Evolutionary conservation across 2,329 filamentous ascomycete genomes (phyloP).

Genomic region (Grosmannia serpens): DNA sequence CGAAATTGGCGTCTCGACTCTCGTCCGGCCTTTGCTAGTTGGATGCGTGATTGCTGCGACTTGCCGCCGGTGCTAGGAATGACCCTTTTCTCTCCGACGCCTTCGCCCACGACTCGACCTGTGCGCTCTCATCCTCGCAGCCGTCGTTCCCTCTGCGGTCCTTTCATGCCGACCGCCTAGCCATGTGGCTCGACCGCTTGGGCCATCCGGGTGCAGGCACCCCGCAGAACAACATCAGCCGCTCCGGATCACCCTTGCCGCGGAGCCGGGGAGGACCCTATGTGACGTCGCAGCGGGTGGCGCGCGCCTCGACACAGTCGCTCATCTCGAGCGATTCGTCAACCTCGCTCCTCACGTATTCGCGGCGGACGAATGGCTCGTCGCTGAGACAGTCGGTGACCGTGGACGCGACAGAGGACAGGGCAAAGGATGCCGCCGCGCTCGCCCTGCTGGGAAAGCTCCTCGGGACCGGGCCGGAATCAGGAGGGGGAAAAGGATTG

Average conservation of each 20-base stretch:
- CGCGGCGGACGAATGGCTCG: constrained; percentile 56
- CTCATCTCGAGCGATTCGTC: constrained; percentile 68
- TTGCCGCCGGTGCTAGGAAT: neutral
- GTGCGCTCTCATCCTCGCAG: neutral
- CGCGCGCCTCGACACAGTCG: constrained; percentile 68
- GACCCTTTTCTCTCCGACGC: neutral
- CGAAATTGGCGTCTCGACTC: neutral
- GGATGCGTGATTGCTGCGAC: neutral
- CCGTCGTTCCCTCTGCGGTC: neutral
- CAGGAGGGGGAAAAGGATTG: neutral
- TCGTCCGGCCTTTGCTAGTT: neutral
- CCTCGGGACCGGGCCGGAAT: constrained; percentile 18
- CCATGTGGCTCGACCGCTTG: constrained; percentile 87
- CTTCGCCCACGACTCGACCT: neutral
- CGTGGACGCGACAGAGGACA: constrained; percentile 25
- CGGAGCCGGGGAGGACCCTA: constrained; percentile 53
- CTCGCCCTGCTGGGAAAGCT: constrained; percentile 54
- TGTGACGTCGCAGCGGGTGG: constrained; percentile 55
- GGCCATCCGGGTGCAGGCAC: constrained; percentile 50
- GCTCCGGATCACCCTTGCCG: constrained; percentile 60
- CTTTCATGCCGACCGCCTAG: neutral
- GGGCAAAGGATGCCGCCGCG: constrained; percentile 49
- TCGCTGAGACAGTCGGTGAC: constrained; percentile 48
- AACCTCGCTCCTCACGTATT: constrained; percentile 57
- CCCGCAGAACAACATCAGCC: constrained; percentile 48